Base-by-base conservation (phyloP, 345 rosid species). In the Aethionema arabicum region DNA sequence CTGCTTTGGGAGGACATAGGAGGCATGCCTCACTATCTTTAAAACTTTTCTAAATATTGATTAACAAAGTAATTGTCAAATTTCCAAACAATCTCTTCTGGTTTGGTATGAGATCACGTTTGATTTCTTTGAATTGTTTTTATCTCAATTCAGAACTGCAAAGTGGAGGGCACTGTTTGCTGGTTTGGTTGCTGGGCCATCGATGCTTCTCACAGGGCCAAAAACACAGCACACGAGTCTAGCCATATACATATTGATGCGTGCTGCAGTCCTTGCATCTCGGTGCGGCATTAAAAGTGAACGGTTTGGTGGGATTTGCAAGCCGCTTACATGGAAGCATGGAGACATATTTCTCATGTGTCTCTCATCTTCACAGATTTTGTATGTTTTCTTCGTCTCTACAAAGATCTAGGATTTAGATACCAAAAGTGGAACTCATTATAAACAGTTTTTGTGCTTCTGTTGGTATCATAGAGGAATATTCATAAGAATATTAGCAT, bases 261-360 rank as follows among this genome's bases (percentile, higher is more conserved):
- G 96, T 15, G 98, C 98, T 12, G 81, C 89, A 6, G 98, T 92
- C 10, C 81, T 92, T 72, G 96, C 96, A 10, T 82, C 95, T 0
- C 89, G 95, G 0, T 92, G 98, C 45, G 98, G 98, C 21, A 89
- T 92, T 60, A 92, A 92, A 56, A 92, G 98, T 70, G 81, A 81
- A 61, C 83, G 80, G 42, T 85, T 89, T 63, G 95, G 93, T 57
- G 69, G 66, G 32, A 48, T 80, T n/a, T 92, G 96, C 68, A 85
- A 84, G 72, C 98, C 98, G 31, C 96, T 92, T 65, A 85, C 98
- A 38, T 92, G 98, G 98, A 89, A 85, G 85, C 96, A 92, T 42
- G 95, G 96, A 2, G 98, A 92, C 72, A 65, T 87, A 43, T 87
- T 92, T 69, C 93, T 92, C 44, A 92, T 89, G 98, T 92, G 96